Evolutionary conservation across 78 protist genomes (phyloP).

Genomic region (Dictyostelium firmibasis): DNA sequence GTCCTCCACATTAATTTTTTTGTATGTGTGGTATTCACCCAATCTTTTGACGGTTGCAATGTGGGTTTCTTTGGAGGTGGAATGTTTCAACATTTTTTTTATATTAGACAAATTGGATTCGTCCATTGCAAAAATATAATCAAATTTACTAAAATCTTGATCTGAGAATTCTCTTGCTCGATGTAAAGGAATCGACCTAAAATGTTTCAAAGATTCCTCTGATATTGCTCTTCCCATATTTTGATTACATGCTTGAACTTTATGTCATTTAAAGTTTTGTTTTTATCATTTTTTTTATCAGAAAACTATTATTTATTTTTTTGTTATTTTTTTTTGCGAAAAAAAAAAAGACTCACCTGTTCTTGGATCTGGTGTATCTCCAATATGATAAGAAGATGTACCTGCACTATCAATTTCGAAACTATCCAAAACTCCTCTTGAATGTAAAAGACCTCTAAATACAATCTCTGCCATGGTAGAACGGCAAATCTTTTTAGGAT

Average conservation of each 20-base stretch:
- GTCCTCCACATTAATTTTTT: constrained; percentile 47
- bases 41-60: constrained; percentile 18
- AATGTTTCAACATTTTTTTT: background rate
- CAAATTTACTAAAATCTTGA: constrained; percentile 16
- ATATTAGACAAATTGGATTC: constrained; percentile 42
- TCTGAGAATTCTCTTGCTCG: constrained; percentile 19
- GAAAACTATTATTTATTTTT: too few relatives aligned
- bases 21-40: constrained; percentile 37
- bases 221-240: background rate
- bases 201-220: constrained; percentile 22
- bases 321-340: background rate
- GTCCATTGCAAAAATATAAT: constrained; percentile 72
- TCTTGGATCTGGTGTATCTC: constrained; percentile 54
- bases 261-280: background rate
- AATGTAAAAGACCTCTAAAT: constrained; percentile 11
- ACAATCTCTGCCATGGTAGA: constrained; percentile 38
- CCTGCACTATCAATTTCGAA: constrained; percentile 48
- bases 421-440: background rate
- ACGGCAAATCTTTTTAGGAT: background rate
- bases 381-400: constrained; percentile 65
- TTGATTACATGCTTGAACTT: background rate
- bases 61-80: background rate
- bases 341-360: background rate
- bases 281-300: too few relatives aligned
- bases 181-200: constrained; percentile 33